Base-by-base conservation (phyloP, 208 protist species). In the Wallacemonas rigidus region DNA sequence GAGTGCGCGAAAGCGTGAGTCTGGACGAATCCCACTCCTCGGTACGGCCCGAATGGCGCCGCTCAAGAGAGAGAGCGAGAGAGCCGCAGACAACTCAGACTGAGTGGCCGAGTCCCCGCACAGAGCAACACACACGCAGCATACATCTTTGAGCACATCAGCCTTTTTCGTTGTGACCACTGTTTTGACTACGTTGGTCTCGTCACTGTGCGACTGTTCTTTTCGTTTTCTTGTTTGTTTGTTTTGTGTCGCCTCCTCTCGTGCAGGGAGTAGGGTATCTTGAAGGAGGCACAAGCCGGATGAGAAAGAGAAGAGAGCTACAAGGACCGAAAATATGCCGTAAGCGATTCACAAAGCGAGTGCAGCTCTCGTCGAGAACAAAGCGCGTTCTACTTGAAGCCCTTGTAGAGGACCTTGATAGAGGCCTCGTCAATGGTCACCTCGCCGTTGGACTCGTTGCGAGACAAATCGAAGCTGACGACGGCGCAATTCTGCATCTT, bases 401-500 rank as follows among this genome's bases (percentile, higher is more conserved):
- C 92, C 53, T 82, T 92, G 79, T 93, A 88, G 14, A 96, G 67
- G 1, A 94, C 86, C 53, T 82, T 68, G 43, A 96, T 81, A 5
- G 85, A 78, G 8, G 75, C 79, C 73, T 95, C 92, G 38, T 95
- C 89, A 61, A 96, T 85, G 9, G 60, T 54, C 11, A 96, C 69
- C 71, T 92, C 85, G 40, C 83, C 78, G 38, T 76, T 90, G 36
- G 81, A 81, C 39, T 84, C 79, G 67, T 95, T 85, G 50, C 78
- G 76, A 15, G 81, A 79, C 8, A 97, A 77, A 54, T 95, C 87
- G 76, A 97, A 94, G 39, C 73, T 73, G 3, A 98, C 90, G 8
- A 90, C 92, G 12, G 81, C 91, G 72, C 91, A 96, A 71, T 98
- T 98, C 57, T 94, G 80, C 74, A 98, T 85, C 71, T 96, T 98